A percentile compares a stretch with the other conserved stretches of the same genome.
phyloP scores from a whole-genome alignment of 805 yeast genomes.

The Candida krabiensis region DNA sequence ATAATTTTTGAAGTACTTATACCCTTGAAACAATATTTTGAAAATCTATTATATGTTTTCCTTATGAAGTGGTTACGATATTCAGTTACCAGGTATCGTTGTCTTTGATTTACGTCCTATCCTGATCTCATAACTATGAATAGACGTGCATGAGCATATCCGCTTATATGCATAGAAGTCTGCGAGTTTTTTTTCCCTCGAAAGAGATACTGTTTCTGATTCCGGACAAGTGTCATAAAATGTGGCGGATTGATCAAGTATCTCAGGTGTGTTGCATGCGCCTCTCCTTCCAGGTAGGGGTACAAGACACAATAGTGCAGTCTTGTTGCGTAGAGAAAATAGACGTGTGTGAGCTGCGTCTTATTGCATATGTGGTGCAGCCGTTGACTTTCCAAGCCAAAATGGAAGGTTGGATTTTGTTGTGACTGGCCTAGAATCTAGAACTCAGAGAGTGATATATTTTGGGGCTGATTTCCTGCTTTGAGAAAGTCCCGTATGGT shows the following conservation, averaged over 20 bases:
- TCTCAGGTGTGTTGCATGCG: too few species aligned
- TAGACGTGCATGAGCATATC: too few species aligned
- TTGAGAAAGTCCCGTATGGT: not conserved
- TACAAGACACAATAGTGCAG: not conserved
- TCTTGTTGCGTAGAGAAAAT: not conserved
- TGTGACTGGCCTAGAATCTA: too few species aligned
- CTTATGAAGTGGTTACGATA: too few species aligned
- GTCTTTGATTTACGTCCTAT: too few species aligned
- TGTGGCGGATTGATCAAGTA: too few species aligned
- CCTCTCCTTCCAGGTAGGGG: not conserved
- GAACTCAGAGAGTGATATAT: not conserved
- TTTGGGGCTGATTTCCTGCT: not conserved
- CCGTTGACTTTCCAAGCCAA: not conserved
- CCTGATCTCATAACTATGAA: too few species aligned
- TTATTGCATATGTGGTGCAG: not conserved
- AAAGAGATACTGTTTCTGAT: conserved; percentile 1
- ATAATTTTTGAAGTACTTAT: too few species aligned
- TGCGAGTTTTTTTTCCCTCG: conserved; percentile 1
- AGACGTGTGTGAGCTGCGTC: not conserved
- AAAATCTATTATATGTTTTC: too few species aligned
- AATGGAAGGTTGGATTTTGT: too few species aligned
- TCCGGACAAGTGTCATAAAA: not conserved
- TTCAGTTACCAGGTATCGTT: too few species aligned
- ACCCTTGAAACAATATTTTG: too few species aligned
- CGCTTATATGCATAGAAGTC: conserved; percentile 9